Evolutionary conservation across 306 rosid genomes (phyloP), one percentile per base, ranked within the genome.

Genomic region (Lupinus albus): DNA sequence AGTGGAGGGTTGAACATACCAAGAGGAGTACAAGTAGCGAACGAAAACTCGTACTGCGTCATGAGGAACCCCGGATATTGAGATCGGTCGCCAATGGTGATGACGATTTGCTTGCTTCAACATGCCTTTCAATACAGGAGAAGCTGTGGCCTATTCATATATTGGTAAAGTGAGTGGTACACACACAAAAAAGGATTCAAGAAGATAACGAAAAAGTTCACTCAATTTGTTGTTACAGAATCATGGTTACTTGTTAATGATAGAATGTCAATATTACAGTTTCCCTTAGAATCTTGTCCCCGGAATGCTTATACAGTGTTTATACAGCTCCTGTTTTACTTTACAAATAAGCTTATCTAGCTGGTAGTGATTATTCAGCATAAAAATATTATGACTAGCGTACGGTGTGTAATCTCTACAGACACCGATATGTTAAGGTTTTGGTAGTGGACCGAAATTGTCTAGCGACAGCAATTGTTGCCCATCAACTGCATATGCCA

Each of bases 31-130:
- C 76, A 89, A 72, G 62, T 67, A 87, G 53, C 95, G 89, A 79
- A 92, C 52, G 64, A 92, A 92, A 69, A 71, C 89, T 64, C 82
- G 90, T 36, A 92, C 96, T 25, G 88, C 91, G 13, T 82, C 83
- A 59, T 79, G 76, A 39, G 95, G 89, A 74, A 89, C 89, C 44
- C 98, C 98, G n/a, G 1, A 70, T 56, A 89, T 86, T 21, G 87
- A 76, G 77, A 92, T 83, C 51, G 76, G 46, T 71, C 63, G 72
- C 72, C 56, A 74, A 21, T 78, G 67, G 8, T 60, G 71, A 25
- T 4, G 61, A 53, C 70, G 66, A 17, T 52, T 71, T 60, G 84
- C 79, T 75, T 71, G 71, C 80, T 79, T 83, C 32, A 92, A 67
- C 86, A 84, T 57, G 74, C 80, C 85, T 67, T 66, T 82, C 8